Evolutionary conservation across 495 filamentous ascomycete genomes (phyloP).

Genomic region (Pyrenula aspistea): DNA sequence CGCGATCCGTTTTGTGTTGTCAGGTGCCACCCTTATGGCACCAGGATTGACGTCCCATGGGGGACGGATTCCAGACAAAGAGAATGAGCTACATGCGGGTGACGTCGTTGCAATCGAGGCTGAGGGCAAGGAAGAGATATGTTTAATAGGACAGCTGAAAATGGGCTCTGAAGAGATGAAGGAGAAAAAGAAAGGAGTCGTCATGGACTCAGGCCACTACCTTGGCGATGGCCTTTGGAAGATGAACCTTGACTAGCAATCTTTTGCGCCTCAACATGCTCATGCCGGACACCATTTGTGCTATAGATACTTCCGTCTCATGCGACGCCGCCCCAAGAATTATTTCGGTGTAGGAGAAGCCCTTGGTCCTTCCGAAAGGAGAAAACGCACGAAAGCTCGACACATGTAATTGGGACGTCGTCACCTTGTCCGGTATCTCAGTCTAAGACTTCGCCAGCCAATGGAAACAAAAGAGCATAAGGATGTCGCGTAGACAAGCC

Average conservation of each 20-base stretch:
- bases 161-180: conserved; percentile 87
- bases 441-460: too few species aligned
- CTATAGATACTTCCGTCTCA: too few species aligned
- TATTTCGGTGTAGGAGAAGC: too few species aligned
- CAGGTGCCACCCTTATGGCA: conserved; percentile 88
- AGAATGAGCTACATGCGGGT: conserved; percentile 51
- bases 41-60: conserved; percentile 78
- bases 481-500: too few species aligned
- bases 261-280: background rate
- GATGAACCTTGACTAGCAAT: conserved; percentile 50
- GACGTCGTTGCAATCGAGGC: conserved; percentile 77
- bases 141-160: conserved; percentile 74
- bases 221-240: conserved; percentile 91
- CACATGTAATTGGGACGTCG: too few species aligned
- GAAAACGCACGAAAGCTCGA: too few species aligned
- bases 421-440: too few species aligned
- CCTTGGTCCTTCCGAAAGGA: too few species aligned
- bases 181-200: conserved; percentile 82
- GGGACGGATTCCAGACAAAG: conserved; percentile 55
- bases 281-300: too few species aligned
- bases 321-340: too few species aligned
- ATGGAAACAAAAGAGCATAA: too few species aligned
- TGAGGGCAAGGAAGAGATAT: conserved; percentile 88
- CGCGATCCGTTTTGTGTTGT: conserved; percentile 91
- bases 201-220: conserved; percentile 86